These are phyloP conservation scores for Acacia concinna DNA, from an alignment of 331 rosid species.

Conservation along the genomic window DNA sequence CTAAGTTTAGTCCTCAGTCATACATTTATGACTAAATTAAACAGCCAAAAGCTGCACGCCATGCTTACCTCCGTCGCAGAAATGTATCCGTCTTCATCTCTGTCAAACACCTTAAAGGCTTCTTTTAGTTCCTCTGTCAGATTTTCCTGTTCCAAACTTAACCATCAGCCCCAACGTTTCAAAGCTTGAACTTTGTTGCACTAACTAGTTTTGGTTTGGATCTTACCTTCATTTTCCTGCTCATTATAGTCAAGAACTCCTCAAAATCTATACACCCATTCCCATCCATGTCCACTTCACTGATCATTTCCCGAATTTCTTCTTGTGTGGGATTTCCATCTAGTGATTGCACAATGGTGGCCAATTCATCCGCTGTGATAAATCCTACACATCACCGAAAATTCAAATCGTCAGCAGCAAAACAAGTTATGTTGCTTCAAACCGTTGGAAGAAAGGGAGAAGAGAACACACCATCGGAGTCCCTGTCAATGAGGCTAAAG, in stretches of 20 bases:
- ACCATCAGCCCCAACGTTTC: constrained; percentile 36
- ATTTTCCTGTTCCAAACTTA: constrained; percentile 36
- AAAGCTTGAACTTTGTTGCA: background rate
- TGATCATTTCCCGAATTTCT: constrained; percentile 75
- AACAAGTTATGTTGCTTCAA: background rate
- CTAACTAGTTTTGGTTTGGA: background rate
- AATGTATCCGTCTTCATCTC: constrained; percentile 86
- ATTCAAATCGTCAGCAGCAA: constrained; percentile 4
- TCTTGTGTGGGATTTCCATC: constrained; percentile 78
- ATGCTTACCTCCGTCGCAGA: constrained; percentile 72
- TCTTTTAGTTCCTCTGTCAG: constrained; percentile 78
- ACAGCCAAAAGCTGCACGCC: background rate
- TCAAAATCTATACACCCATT: constrained; percentile 72
- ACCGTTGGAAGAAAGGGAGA: background rate
- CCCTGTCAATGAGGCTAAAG: constrained; percentile 78
- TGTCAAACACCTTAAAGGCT: constrained; percentile 92
- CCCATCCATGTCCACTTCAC: constrained; percentile 62
- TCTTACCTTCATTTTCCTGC: constrained; percentile 74
- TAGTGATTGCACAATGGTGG: constrained; percentile 64
- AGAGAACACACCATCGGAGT: constrained; percentile 72
- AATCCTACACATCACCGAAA: constrained; percentile 50
- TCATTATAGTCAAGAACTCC: constrained; percentile 73
- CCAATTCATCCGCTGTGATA: constrained; percentile 77
- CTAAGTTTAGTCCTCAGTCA: background rate
- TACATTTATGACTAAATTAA: background rate